Evolutionary conservation across 169 alveolate species (phyloP), one percentile per base, ranked within the genome.

Genomic region (Hammondia hammondi): DNA sequence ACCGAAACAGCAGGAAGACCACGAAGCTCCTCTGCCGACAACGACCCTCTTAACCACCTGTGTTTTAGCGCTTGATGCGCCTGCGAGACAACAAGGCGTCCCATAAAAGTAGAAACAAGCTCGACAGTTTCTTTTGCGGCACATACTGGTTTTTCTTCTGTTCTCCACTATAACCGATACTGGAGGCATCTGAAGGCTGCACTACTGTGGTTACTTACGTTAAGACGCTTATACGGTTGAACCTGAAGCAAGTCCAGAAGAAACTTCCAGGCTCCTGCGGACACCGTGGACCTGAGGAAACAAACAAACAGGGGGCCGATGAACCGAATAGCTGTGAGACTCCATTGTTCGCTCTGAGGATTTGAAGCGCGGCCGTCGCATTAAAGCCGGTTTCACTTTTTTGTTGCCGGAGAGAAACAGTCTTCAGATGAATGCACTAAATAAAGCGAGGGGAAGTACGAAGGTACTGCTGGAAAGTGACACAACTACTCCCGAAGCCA

Each of bases 191-290:
- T n/a, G 84, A 29, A 72, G 45, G 4, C 29, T 2, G 39, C 4
- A 14, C 32, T 72, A 71, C 43, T 0, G 17, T 17, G 85, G 46
- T 9, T 12, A 46, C 90, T 48, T 21, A 82, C 90, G 29, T 45
- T 82, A 7, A 82, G 70, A 9, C 90, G 90, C 57, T 12, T 35
- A 7, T 39, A 21, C 7, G 90, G 90, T 6, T 48, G 70, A 19
- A 82, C 70, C 27, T 82, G 90, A 21, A 82, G 90, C 72, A 46
- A 10, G 70, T 82, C 90, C 14, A 82, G 70, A 45, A 82, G 90
- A 82, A 82, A 82, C 7, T 45, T 39, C 90, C 90, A 82, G 70
- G 90, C 90, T 17, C 90, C 90, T 17, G 72, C 43, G 4, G 90
- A 82, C 90, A 82, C 90, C 27, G 35, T 12, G 0, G 90, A 45